phyloP scores from a whole-genome alignment of 352 stramenopile genomes.

The Pythium dissotocum region DNA sequence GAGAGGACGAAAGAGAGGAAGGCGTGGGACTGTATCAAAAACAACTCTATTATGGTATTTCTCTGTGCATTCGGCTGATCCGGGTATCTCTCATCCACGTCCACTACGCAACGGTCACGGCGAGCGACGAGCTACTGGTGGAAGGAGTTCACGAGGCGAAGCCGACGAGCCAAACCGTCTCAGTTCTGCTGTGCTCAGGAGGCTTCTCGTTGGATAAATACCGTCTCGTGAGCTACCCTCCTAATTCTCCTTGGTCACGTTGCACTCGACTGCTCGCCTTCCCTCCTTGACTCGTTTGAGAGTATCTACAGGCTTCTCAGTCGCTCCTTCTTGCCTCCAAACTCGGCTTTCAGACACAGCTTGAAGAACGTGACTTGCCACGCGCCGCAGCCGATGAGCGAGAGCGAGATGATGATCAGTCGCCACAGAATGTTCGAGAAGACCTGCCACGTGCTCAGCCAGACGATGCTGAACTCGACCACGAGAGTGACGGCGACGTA shows the following conservation, averaged over 20 bases:
- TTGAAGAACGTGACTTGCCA: constrained; percentile 78
- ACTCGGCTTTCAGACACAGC: constrained; percentile 67
- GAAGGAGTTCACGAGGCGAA: not conserved
- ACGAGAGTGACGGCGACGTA: constrained; percentile 47
- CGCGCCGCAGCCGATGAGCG: constrained; percentile 50
- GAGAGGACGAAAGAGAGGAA: not conserved
- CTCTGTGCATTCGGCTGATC: not conserved
- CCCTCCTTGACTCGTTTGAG: not conserved
- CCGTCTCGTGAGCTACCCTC: not conserved
- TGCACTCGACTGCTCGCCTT: not conserved
- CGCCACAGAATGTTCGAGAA: constrained; percentile 80
- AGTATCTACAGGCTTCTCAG: constrained; percentile 60
- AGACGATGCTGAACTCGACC: constrained; percentile 72
- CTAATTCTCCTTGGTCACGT: not conserved
- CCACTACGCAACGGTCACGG: not conserved
- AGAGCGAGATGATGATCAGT: constrained; percentile 57
- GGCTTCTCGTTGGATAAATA: constrained; percentile 12
- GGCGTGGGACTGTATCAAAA: constrained; percentile 3
- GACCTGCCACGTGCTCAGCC: constrained; percentile 76
- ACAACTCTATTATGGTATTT: constrained; percentile 10
- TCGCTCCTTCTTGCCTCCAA: constrained; percentile 77
- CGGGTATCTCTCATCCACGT: too few relatives aligned
- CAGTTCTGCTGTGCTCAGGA: not conserved
- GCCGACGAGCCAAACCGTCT: not conserved
- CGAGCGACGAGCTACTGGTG: not conserved